These are phyloP conservation scores for Austroboletus eburneus DNA, from an alignment of 768 basidiomycete genomes.

Conservation along the genomic window DNA sequence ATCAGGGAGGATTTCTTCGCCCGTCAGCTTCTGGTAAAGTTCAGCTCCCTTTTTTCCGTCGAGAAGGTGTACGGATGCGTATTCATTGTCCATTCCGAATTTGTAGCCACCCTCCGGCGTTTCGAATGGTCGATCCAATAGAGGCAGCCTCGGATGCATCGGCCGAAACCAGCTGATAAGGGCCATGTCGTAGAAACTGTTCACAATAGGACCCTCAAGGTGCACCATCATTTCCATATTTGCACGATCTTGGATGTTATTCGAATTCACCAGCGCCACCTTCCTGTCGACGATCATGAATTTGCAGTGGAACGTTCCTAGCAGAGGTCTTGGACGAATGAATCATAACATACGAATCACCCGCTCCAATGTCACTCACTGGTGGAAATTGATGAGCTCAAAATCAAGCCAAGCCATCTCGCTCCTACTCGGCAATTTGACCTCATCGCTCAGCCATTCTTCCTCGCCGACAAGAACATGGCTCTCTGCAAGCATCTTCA, in stretches of 20 bases:
- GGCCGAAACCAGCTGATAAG: constrained; percentile 56
- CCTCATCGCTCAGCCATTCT: constrained; percentile 41
- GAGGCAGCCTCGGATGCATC: constrained; percentile 44
- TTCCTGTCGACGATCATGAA: constrained; percentile 68
- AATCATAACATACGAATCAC: neutral
- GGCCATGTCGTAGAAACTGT: constrained; percentile 65
- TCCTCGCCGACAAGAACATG: constrained; percentile 44
- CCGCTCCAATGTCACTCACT: constrained; percentile 14
- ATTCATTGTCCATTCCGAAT: constrained; percentile 32
- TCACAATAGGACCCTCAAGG: constrained; percentile 66
- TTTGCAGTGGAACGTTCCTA: constrained; percentile 72
- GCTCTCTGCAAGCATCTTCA: constrained; percentile 44
- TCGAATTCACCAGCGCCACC: constrained; percentile 58
- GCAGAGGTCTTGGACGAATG: constrained; percentile 35
- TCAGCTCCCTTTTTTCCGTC: constrained; percentile 26
- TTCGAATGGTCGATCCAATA: constrained; percentile 32
- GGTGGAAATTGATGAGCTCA: constrained; percentile 56
- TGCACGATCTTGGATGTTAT: constrained; percentile 61
- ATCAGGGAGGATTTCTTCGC: constrained; percentile 11
- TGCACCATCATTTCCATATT: constrained; percentile 63
- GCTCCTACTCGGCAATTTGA: constrained; percentile 48
- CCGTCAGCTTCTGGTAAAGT: constrained; percentile 18
- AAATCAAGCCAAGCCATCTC: constrained; percentile 60
- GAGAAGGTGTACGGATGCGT: constrained; percentile 25
- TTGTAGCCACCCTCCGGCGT: constrained; percentile 35